A percentile compares a stretch with the other conserved stretches of the same genome.
Conservation (phyloP, 805 yeast genomes). For the Priceomyces fermenticarens region DNA sequence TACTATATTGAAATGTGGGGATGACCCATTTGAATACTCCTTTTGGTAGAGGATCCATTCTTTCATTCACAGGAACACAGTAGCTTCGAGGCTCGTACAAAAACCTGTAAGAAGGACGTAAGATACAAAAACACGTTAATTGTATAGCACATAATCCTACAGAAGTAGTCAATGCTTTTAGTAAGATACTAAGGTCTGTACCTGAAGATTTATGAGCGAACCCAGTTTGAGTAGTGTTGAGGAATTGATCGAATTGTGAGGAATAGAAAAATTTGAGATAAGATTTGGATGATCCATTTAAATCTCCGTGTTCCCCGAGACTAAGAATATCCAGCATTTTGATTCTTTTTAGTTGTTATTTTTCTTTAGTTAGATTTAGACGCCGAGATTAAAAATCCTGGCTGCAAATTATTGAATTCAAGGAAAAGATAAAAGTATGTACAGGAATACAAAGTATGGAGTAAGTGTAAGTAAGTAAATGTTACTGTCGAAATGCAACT, state of each 20-base stretch:
- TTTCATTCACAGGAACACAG: constrained; percentile 38
- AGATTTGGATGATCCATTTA: constrained; percentile 22
- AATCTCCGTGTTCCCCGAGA: constrained; percentile 15
- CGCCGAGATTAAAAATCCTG: too few species aligned
- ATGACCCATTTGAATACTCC: constrained; percentile 58
- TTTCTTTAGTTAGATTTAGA: not conserved
- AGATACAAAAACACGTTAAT: constrained; percentile 36
- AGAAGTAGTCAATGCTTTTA: constrained; percentile 56
- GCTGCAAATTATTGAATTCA: not conserved
- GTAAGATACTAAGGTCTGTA: constrained; percentile 52
- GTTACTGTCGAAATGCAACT: constrained; percentile 47
- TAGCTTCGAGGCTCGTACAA: constrained; percentile 57
- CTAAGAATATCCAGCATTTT: constrained; percentile 17
- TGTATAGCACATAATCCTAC: constrained; percentile 53
- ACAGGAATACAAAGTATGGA: too few species aligned
- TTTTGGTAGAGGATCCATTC: constrained; percentile 34
- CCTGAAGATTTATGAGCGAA: constrained; percentile 59
- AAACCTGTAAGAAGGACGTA: constrained; percentile 28
- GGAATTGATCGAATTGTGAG: constrained; percentile 32
- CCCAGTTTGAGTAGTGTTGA: constrained; percentile 55
- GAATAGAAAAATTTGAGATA: constrained; percentile 30
- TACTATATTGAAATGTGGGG: constrained; percentile 38
- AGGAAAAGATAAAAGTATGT: too few species aligned
- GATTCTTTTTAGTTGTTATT: too few species aligned
- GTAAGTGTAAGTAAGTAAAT: too few species aligned